These are phyloP conservation scores for Metrosideros polymorpha DNA, from an alignment of 441 rosid species.

Conservation along the genomic window DNA sequence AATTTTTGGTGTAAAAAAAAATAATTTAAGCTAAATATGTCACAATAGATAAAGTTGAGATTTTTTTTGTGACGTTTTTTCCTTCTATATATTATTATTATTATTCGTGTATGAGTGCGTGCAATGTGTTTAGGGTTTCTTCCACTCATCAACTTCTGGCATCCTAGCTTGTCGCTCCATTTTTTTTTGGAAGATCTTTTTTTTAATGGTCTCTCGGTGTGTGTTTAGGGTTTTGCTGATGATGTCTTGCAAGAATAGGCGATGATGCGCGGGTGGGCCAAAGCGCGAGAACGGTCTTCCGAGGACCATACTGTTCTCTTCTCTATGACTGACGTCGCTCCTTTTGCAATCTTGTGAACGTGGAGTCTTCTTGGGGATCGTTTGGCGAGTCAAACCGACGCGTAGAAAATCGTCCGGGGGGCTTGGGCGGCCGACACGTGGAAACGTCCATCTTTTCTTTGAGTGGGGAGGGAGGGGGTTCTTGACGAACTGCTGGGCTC, in stretches of 20 bases:
- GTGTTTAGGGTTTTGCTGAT: not conserved
- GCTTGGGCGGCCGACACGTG: not conserved
- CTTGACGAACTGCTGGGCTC: too few relatives aligned
- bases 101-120: not conserved
- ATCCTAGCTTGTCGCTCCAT: not conserved
- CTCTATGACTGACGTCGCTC: not conserved
- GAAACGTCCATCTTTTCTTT: not conserved
- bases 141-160: slow-evolving; percentile 35
- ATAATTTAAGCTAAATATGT: too few relatives aligned
- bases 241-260: not conserved
- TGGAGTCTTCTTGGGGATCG: slow-evolving; percentile 1
- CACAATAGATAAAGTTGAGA: too few relatives aligned
- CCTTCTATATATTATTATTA: not conserved
- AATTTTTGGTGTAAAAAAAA: too few relatives aligned
- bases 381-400: not conserved
- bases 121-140: slow-evolving; percentile 26
- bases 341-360: slow-evolving; percentile 21
- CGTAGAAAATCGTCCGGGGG: not conserved
- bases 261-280: slow-evolving; percentile 3
- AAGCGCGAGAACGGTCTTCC: not conserved
- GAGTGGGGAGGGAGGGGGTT: not conserved
- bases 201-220: not conserved
- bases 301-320: slow-evolving; percentile 17
- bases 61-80: too few relatives aligned
- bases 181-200: not conserved